Conservation (phyloP, 2,329 filamentous ascomycete species). For the Ilyonectria sp. region DNA sequence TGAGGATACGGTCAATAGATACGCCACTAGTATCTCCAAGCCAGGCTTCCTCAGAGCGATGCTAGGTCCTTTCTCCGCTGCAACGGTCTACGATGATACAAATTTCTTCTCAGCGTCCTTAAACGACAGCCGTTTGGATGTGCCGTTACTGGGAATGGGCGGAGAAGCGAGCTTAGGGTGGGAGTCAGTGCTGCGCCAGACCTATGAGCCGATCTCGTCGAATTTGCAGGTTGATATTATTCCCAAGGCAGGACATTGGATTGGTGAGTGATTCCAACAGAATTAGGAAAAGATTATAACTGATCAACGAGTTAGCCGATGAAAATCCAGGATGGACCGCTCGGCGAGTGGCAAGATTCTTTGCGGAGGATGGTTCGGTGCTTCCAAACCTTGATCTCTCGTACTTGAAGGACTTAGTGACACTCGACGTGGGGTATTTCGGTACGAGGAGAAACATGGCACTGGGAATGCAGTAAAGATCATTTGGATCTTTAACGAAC, state of each 20-base stretch:
- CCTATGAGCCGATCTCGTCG: constrained; percentile 27
- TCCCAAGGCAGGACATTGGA: constrained; percentile 49
- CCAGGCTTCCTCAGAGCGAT: constrained; percentile 60
- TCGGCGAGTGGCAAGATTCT: constrained; percentile 35
- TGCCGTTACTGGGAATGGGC: constrained; percentile 45
- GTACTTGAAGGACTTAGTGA: constrained; percentile 38
- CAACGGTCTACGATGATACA: constrained; percentile 51
- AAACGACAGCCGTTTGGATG: constrained; percentile 20
- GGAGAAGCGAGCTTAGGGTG: constrained; percentile 47
- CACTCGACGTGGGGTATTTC: constrained; percentile 38
- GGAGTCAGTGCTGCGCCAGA: constrained; percentile 6
- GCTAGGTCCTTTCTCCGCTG: constrained; percentile 54
- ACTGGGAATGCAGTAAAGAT: not conserved
- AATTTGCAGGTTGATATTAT: constrained; percentile 40
- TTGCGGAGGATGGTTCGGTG: constrained; percentile 25
- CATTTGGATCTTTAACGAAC: not conserved
- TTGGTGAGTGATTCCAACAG: constrained; percentile 37
- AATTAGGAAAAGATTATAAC: fast-evolving
- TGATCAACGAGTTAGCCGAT: constrained; percentile 34
- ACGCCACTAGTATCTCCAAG: constrained; percentile 58
- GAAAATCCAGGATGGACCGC: constrained; percentile 47
- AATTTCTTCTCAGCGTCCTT: constrained; percentile 55
- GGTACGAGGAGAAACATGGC: constrained; percentile 32
- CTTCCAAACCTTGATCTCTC: constrained; percentile 32
- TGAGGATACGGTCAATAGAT: constrained; percentile 57